Percentiles rank a stretch among this genome's conserved stretches.
Evolutionary conservation across 1,139 yeast species (phyloP).

Genomic region (Zygoascus meyerae): DNA sequence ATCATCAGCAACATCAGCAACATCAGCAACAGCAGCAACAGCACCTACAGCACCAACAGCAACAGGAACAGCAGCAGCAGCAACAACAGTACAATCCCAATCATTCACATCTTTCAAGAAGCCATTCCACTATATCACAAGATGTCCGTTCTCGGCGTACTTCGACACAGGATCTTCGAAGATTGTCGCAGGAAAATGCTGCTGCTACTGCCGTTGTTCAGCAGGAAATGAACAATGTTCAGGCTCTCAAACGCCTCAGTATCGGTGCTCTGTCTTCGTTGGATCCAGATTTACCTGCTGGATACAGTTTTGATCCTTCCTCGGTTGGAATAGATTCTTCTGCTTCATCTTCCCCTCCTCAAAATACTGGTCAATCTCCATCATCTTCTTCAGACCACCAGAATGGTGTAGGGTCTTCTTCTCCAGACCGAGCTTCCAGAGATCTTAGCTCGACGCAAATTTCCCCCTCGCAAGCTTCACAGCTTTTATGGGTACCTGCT

Average conservation of each 20-base stretch:
- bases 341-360: background rate
- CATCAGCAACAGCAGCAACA: background rate
- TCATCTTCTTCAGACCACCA: background rate
- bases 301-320: background rate
- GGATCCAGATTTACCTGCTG: constrained; percentile 43
- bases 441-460: constrained; percentile 9
- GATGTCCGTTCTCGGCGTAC: background rate
- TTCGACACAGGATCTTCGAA: constrained; percentile 5
- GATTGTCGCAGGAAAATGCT: constrained; percentile 16
- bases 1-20: background rate
- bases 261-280: constrained; percentile 38
- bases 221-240: constrained; percentile 44
- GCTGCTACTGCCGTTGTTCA: constrained; percentile 40
- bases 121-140: background rate
- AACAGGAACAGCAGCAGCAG: background rate
- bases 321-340: background rate
- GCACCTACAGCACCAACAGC: background rate
- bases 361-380: background rate
- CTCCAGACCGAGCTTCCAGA: background rate
- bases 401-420: background rate
- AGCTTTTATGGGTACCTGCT: constrained; percentile 86
- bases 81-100: background rate
- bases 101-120: background rate
- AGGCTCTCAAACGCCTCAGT: constrained; percentile 43
- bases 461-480: constrained; percentile 29